Conservation (phyloP, 2,329 filamentous ascomycete species). For the Pseudohalonectria lignicola region DNA sequence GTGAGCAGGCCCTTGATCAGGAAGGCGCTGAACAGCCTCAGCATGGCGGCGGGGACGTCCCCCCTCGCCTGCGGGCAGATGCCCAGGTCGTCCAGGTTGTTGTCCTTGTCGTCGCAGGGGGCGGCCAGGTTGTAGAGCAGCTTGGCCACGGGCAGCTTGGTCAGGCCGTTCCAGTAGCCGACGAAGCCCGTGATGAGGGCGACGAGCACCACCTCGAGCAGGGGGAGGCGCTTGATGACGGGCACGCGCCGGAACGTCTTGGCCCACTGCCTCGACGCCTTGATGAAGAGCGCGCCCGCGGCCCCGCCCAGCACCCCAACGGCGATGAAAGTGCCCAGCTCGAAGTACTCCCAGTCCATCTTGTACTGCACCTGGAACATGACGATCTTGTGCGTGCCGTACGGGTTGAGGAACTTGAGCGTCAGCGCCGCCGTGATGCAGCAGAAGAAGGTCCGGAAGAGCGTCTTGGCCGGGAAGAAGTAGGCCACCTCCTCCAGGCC, state of each 20-base stretch:
- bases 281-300: constrained; percentile 88
- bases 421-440: constrained; percentile 88
- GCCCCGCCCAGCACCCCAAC: constrained; percentile 78
- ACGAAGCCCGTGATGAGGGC: constrained; percentile 73
- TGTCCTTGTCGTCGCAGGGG: constrained; percentile 65
- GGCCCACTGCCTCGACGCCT: constrained; percentile 85
- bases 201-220: constrained; percentile 82
- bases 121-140: constrained; percentile 83
- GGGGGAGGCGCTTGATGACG: constrained; percentile 69
- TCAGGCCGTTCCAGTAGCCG: constrained; percentile 90
- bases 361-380: constrained; percentile 89
- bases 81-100: constrained; percentile 52
- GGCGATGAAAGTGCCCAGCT: constrained; percentile 75
- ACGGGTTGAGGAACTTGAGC: constrained; percentile 90
- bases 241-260: constrained; percentile 73
- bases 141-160: constrained; percentile 81
- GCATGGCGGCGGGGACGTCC: constrained; percentile 68
- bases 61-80: constrained; percentile 64
- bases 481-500: constrained; percentile 92
- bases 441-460: constrained; percentile 97
- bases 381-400: constrained; percentile 93
- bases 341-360: constrained; percentile 88
- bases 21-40: constrained; percentile 65
- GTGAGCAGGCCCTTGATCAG: constrained; percentile 85
- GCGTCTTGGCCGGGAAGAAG: constrained; percentile 93